Base-by-base conservation (phyloP, 306 rosid genomes). In the Dryas drummondii region DNA sequence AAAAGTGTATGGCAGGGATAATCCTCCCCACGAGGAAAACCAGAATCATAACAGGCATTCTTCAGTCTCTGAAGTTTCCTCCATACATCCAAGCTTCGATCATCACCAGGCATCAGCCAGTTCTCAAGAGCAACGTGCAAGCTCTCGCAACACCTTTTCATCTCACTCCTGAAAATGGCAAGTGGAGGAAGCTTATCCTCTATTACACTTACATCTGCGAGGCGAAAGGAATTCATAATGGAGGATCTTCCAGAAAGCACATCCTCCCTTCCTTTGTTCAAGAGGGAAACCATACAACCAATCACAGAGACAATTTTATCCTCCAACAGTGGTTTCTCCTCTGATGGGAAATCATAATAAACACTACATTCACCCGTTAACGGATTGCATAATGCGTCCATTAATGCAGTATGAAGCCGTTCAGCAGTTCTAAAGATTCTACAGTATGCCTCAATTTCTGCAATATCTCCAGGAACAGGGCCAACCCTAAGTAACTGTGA, bases 71-170 rank as follows among this genome's bases (percentile, higher is more conserved):
- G 97, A 71, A 92, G 97, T 78, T 87, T 94, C 78, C 98, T 85
- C 97, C 97, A 94, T n/a, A 88, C 90, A 53, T 89, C 82, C 81
- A 89, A 77, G 82, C 87, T 86, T 65, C 85, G 83, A 73, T 79
- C 86, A 80, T 87, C 93, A 73, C 75, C 86, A 7, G 90, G 87
- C 67, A 66, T 60, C 77, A 90, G 76, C 86, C 87, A 89, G 69
- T 85, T 89, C 78, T 92, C 97, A 53, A 94, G 92, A 68, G 98
- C 98, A 50, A 92, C 81, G 65, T 94, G 97, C 84, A 94, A 90
- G 81, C 93, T 94, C 91, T 92, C 99, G 15, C 97, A 92, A 60
- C 97, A 94, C 92, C 92, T 85, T 82, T 92, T 94, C 97, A 92
- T 89, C 88, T 94, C 98, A 13, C 88, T 76, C 83, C 99, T 89